Evolutionary conservation across 306 rosid species (phyloP), one percentile per base, ranked within the genome.

Genomic region (Fragaria iinumae): DNA sequence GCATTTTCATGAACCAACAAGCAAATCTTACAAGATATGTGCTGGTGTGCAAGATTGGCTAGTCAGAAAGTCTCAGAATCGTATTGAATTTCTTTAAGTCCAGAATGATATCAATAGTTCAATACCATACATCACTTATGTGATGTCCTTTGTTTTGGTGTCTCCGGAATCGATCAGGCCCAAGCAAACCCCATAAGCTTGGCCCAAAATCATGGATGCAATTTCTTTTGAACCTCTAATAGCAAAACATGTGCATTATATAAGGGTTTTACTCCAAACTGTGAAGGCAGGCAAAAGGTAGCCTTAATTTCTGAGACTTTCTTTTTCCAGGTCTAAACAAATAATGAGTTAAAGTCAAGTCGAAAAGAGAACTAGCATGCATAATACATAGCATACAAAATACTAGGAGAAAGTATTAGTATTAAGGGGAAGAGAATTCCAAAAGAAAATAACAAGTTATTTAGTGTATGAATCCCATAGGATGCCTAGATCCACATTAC

Each of bases 401-500:
- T 4, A 38, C 41, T 5, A 38, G 41, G 7, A 38, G 41, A 38
- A 38, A 38, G 38, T 43, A 43, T 9, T 1, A 78, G 17, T 23
- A 62, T 7, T 1, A 32, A 36, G 52, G 50, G 57, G 80, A 75
- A 74, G 25, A 18, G 72, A 67, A 39, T 74, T 76, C 72, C 47
- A 12, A 75, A 69, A 65, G 21, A 50, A 59, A 27, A 38, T 0
- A 27, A 7, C 2, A 14, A 6, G 69, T 88, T 85, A 88, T 72
- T 83, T 83, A 79, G 80, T 79, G 52, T 81, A 83, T 67, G 95
- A 89, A 72, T 92, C 85, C 92, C 93, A 94, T 59, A 92, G 82
- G 68, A 84, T 29, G 17, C 88, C 88, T 6, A 94, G 83, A 78
- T 94, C 98, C 67, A 92, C 84, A 82, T 94, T 94, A 73, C 97